Evolutionary conservation across 768 basidiomycete species (phyloP).

Genomic region (Mycena vulgaris): DNA sequence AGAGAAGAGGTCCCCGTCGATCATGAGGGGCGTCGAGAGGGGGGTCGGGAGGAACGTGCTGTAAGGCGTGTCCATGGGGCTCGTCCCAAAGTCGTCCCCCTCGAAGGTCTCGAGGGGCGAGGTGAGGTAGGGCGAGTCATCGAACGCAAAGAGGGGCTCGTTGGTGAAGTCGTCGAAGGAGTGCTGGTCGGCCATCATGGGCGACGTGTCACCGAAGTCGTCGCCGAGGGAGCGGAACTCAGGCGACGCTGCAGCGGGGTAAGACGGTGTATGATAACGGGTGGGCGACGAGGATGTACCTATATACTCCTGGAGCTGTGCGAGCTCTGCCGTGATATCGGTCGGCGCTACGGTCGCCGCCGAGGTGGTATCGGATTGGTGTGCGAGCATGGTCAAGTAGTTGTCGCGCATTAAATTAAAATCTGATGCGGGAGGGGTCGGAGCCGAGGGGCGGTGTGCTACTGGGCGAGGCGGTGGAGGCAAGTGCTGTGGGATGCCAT

Average conservation of each 20-base stretch:
- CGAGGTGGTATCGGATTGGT: constrained; percentile 44
- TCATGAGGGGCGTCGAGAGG: constrained; percentile 29
- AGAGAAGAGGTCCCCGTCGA: neutral
- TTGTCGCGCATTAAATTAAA: constrained; percentile 54
- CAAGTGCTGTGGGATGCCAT: constrained; percentile 68
- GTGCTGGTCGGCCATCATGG: neutral
- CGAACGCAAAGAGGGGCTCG: neutral
- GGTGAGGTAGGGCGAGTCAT: neutral
- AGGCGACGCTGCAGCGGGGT: constrained; percentile 34
- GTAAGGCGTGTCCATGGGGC: constrained; percentile 34
- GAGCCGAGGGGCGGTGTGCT: constrained; percentile 51
- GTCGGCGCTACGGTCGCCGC: constrained; percentile 19
- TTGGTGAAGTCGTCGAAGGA: neutral
- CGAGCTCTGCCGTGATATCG: constrained; percentile 3
- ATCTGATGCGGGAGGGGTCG: constrained; percentile 45
- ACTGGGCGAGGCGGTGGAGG: constrained; percentile 64
- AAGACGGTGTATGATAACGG: constrained; percentile 11
- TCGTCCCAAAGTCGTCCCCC: constrained; percentile 37
- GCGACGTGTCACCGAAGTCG: constrained; percentile 15
- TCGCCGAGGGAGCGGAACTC: constrained; percentile 38
- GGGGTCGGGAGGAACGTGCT: constrained; percentile 32
- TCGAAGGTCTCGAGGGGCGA: constrained; percentile 15
- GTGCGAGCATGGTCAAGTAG: constrained; percentile 64
- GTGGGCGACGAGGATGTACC: constrained; percentile 26
- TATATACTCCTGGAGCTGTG: constrained; percentile 9